Evolutionary conservation across 176 grass and related monocot species (phyloP), one percentile per base, ranked within the genome.

Genomic region (Otatea glauca): DNA sequence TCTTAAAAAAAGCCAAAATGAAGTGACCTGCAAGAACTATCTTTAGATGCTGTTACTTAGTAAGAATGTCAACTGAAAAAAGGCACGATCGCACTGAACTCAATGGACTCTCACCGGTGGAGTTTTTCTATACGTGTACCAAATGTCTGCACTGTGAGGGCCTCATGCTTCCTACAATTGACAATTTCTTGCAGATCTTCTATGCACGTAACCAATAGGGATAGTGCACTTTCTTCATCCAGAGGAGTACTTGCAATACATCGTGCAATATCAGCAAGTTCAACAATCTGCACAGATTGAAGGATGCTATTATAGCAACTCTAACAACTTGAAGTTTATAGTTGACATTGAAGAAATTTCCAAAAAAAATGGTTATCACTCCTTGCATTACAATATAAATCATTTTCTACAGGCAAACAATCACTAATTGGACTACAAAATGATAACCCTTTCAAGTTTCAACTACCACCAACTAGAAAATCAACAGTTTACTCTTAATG

Each of bases 111-210:
- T 87, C 77, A 99, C 97, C 94, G 88, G 67, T 99, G 97, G 59
- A 99, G 92, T 81, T 99, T 99, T 86, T 99, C 97, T 86, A 99
- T 99, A 45, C 93, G 97, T 43, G 89, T 93, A 49, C 93, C 97
- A 92, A 99, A 99, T 88, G 97, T 99, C 72, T 99, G 97, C 44
- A 99, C 97, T 23, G 97, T 96, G 80, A 99, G 81, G 49, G 97
- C 93, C 87, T 96, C 93, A 58, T 92, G 89, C 66, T 94, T 99
- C 84, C 89, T 91, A 68, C 93, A 88, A 80, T 83, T 95, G 65
- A 96, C 92, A 83, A 99, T 92, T 83, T 99, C 97, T 88, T 99
- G 97, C 84, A 99, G 89, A 87, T 96, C 93, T 89, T 99, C 97
- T 90, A 99, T 88, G 83, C 92, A 99, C 41, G 93, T 96, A 84